A percentile compares a stretch with the other conserved stretches of the same genome.
These are phyloP conservation scores for Discostella stelligeroides DNA, from an alignment of 108 stramenopile genomes.

Conservation along the genomic window DNA sequence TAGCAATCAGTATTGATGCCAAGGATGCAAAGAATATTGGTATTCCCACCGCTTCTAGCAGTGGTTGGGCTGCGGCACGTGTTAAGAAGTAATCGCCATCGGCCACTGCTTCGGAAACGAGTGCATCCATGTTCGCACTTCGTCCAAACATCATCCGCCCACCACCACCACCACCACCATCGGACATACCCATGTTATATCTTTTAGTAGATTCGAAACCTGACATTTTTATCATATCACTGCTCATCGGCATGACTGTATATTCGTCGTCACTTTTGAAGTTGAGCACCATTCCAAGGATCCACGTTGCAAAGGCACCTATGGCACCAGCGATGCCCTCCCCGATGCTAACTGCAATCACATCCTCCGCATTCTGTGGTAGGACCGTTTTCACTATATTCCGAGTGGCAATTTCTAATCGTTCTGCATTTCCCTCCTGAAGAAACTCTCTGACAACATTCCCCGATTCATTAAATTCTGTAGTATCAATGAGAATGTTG, in stretches of 20 bases:
- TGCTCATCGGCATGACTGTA: conserved; percentile 11
- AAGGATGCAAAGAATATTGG: conserved; percentile 59
- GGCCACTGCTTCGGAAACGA: conserved; percentile 63
- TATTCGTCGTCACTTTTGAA: conserved; percentile 20
- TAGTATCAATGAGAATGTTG: conserved; percentile 15
- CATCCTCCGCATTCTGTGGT: conserved; percentile 67
- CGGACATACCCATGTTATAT: no score
- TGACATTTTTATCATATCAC: conserved; percentile 1
- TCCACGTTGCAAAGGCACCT: conserved; percentile 50
- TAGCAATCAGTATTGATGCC: conserved; percentile 59
- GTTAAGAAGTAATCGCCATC: conserved; percentile 84
- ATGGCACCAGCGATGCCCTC: conserved; percentile 74
- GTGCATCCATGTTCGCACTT: conserved; percentile 5
- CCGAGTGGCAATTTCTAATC: conserved; percentile 35
- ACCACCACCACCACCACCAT: neutral
- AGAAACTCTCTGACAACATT: conserved; percentile 17
- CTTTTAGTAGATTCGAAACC: conserved; percentile 11
- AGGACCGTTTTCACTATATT: conserved; percentile 60
- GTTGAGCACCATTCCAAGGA: conserved; percentile 34
- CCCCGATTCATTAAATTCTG: conserved; percentile 21
- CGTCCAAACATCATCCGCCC: neutral
- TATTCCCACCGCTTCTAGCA: conserved; percentile 65
- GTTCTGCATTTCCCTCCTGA: conserved; percentile 22
- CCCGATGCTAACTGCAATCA: conserved; percentile 69
- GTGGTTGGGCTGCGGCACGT: conserved; percentile 57